Evolutionary conservation across 1,139 yeast species (phyloP), one percentile per base, ranked within the genome.

Genomic region (Trichomonascaceae sp.): DNA sequence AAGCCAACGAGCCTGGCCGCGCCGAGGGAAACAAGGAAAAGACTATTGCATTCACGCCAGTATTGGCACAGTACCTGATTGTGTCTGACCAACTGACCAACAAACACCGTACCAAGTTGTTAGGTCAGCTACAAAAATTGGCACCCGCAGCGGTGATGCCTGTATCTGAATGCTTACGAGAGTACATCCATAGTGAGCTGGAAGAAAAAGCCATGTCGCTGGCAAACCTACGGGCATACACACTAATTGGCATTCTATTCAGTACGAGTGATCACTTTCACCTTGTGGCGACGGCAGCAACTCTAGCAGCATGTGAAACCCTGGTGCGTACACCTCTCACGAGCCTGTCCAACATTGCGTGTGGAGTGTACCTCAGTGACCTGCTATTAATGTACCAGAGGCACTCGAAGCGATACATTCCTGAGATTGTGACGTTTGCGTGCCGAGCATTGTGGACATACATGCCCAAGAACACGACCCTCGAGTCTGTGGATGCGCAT

Each of bases 241-340:
- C 74, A 0, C 50, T 84, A 16, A 65, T 85, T 40, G 96, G 96
- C 6, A 62, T 68, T 37, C 53, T 87, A 8, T 92, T 80, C 51
- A 85, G 98, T 1, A 82, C 96, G 1, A 89, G 98, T 0, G 99
- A 92, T 63, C 92, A 85, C 51, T 89, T 82, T 56, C 97, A 92
- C 63, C 66, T 84, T 42, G 78, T 89, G 13, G 87, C 77, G 3
- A 85, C 96, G 0, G 95, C 97, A 2, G 69, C 92, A 2, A 62
- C 74, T 26, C 69, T 89, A 27, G 56, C 84, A 29, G 73, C 85
- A 64, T 71, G 77, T 35, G 89, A 84, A 54, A 64, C 73, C 16
- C 59, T 87, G 35, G 72, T 77, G 27, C 71, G 69, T 40, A 50
- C 67, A 23, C 60, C 67, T 26, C 52, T 60, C 17, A 53, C 54